These are phyloP conservation scores for Lipomyces sp. DNA, from an alignment of 805 yeast genomes.

Conservation along the genomic window DNA sequence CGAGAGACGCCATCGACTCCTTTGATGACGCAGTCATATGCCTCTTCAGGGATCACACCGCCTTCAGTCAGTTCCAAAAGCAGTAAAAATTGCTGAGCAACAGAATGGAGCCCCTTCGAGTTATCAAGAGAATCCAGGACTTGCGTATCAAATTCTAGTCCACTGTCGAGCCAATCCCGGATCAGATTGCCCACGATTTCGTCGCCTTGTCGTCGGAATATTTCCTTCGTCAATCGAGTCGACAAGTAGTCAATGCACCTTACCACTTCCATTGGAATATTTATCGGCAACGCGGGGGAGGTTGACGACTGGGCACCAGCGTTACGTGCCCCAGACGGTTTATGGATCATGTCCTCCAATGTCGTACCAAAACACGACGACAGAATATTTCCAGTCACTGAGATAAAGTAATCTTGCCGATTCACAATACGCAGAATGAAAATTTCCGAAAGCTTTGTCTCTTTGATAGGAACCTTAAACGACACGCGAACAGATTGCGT, in stretches of 20 bases:
- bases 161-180: conserved; percentile 39
- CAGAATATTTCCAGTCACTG: conserved; percentile 28
- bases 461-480: conserved; percentile 7
- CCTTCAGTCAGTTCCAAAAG: conserved; percentile 42
- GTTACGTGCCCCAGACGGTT: conserved; percentile 18
- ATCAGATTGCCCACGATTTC: conserved; percentile 33
- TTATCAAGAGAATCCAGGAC: conserved; percentile 30
- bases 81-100: conserved; percentile 34
- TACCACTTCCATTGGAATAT: conserved; percentile 39
- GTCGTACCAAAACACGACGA: conserved; percentile 38
- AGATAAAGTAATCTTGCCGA: conserved; percentile 37
- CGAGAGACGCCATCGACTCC: conserved; percentile 37
- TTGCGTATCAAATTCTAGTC: conserved; percentile 36
- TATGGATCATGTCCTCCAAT: conserved; percentile 29
- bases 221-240: conserved; percentile 29
- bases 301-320: neutral
- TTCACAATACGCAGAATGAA: conserved; percentile 34
- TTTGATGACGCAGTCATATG: conserved; percentile 30
- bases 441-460: conserved; percentile 27
- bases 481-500: conserved; percentile 29
- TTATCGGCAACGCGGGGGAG: conserved; percentile 12
- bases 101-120: conserved; percentile 45
- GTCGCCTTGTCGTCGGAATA: conserved; percentile 26
- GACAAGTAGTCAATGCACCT: conserved; percentile 39
- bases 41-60: conserved; percentile 42